phyloP scores from a whole-genome alignment of 2,329 filamentous ascomycete species.

The Xylaria digitata region DNA sequence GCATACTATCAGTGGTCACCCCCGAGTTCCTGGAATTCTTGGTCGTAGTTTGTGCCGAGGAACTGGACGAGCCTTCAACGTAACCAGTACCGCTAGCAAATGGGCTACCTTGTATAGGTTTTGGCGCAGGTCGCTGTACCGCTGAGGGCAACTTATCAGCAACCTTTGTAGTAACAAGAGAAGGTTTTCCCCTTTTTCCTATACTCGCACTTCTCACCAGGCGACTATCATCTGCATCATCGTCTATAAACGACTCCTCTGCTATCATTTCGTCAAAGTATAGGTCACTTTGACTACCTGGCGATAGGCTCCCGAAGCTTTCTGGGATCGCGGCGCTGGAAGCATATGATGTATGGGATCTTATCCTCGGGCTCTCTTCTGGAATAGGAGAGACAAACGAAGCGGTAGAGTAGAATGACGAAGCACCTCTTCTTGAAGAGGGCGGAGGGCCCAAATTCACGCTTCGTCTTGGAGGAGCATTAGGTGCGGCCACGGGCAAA shows the following conservation, averaged over 20 bases:
- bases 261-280: slow-evolving; percentile 63
- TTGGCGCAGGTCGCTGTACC: slow-evolving; percentile 52
- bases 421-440: slow-evolving; percentile 68
- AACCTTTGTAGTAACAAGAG: slow-evolving; percentile 62
- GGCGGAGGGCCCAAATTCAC: slow-evolving; percentile 70
- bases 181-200: slow-evolving; percentile 69
- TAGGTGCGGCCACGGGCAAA: slow-evolving; percentile 53
- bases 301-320: slow-evolving; percentile 68
- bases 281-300: slow-evolving; percentile 60
- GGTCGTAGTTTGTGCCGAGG: slow-evolving; percentile 55
- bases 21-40: slow-evolving; percentile 44
- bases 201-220: slow-evolving; percentile 71
- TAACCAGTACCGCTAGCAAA: slow-evolving; percentile 60
- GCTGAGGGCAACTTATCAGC: slow-evolving; percentile 45
- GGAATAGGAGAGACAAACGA: slow-evolving; percentile 81
- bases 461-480: slow-evolving; percentile 58
- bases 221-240: slow-evolving; percentile 65
- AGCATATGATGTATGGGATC: slow-evolving; percentile 73
- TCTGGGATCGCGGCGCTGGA: slow-evolving; percentile 79
- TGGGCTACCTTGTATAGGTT: slow-evolving; percentile 53
- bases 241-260: slow-evolving; percentile 59
- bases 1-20: slow-evolving; percentile 59
- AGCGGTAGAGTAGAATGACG: slow-evolving; percentile 72
- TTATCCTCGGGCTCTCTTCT: slow-evolving; percentile 71
- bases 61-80: slow-evolving; percentile 59